Conservation (phyloP, 768 basidiomycete species). For the Phanerochaete sordida region DNA sequence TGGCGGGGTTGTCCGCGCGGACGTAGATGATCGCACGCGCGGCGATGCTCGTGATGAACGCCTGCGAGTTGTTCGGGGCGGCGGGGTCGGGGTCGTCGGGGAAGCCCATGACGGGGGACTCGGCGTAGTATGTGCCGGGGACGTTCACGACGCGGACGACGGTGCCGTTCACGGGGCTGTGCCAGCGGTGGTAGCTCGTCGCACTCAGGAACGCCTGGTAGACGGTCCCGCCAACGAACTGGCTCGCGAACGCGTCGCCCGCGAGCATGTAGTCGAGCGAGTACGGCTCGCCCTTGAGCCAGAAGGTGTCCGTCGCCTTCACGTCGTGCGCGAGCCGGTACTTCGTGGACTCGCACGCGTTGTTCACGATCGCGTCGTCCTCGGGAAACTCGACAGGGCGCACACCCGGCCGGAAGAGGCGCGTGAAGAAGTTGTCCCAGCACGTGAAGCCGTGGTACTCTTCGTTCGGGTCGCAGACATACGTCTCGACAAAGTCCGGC, state of each 20-base stretch:
- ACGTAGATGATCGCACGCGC: constrained; percentile 55
- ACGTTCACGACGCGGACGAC: constrained; percentile 39
- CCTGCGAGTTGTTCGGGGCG: constrained; percentile 27
- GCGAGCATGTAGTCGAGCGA: constrained; percentile 54
- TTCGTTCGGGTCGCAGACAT: constrained; percentile 35
- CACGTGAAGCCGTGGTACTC: constrained; percentile 42
- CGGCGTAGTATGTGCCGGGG: constrained; percentile 50
- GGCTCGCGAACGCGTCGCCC: constrained; percentile 33
- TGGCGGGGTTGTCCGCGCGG: constrained; percentile 45
- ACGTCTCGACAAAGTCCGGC: constrained; percentile 26
- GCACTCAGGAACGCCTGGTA: constrained; percentile 58
- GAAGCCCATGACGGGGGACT: constrained; percentile 25
- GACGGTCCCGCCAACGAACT: constrained; percentile 48
- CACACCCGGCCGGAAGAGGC: constrained; percentile 34
- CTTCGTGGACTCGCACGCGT: constrained; percentile 51
- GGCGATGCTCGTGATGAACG: constrained; percentile 43
- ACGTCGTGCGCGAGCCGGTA: constrained; percentile 39
- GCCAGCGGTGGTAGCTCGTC: constrained; percentile 61
- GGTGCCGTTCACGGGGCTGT: constrained; percentile 48
- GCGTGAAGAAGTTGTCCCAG: constrained; percentile 57
- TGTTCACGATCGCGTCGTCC: constrained; percentile 34
- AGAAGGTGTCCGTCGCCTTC: constrained; percentile 44
- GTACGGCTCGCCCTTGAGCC: constrained; percentile 61
- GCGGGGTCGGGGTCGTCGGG: constrained; percentile 14
- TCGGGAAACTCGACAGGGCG: constrained; percentile 36